Evolutionary conservation across 768 basidiomycete genomes (phyloP).

Genomic region (Suillus occidentalis): DNA sequence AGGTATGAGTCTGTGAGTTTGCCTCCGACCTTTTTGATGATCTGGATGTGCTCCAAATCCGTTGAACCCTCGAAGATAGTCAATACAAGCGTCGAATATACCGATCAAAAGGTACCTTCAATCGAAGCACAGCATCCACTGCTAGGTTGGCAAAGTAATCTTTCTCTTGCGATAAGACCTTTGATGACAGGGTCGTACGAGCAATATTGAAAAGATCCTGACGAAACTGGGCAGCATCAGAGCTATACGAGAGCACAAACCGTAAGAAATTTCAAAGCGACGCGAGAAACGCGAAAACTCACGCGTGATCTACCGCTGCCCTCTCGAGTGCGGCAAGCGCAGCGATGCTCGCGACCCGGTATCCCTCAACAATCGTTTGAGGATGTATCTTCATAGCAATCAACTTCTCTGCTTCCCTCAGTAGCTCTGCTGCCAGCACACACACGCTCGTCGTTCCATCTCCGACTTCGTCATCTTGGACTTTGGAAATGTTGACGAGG

Average conservation of each 20-base stretch:
- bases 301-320: constrained; percentile 84
- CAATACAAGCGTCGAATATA: neutral
- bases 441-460: constrained; percentile 94
- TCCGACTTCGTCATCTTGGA: constrained; percentile 99
- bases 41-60: constrained; percentile 96
- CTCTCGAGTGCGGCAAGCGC: constrained; percentile 83
- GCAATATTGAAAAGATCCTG: constrained; percentile 96
- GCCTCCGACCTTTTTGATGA: constrained; percentile 99
- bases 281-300: constrained; percentile 31
- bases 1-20: constrained; percentile 98
- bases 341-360: constrained; percentile 84
- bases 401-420: constrained; percentile 94
- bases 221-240: constrained; percentile 74
- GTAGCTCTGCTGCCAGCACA: constrained; percentile 86
- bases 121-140: constrained; percentile 90
- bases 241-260: constrained; percentile 38
- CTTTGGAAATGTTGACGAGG: constrained; percentile 98
- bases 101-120: constrained; percentile 58
- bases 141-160: constrained; percentile 97
- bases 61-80: constrained; percentile 72
- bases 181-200: constrained; percentile 91
- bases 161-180: constrained; percentile 96
- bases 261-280: neutral
- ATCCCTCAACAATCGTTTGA: constrained; percentile 97
- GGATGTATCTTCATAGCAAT: constrained; percentile 93